Evolutionary conservation across 441 rosid genomes (phyloP).

Genomic region (Dalechampia spathulata): DNA sequence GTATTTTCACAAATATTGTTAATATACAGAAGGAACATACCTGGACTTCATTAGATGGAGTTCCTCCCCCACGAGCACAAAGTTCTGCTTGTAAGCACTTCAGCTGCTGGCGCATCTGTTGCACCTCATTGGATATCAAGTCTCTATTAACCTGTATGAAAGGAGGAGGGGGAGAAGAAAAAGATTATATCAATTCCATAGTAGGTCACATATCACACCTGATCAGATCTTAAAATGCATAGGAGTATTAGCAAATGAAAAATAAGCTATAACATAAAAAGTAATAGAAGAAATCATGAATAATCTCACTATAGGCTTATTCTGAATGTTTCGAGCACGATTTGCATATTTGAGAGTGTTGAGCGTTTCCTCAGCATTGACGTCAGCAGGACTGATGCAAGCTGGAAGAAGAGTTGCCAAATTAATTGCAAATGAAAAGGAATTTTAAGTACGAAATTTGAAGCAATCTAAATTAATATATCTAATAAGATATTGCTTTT

Average conservation of each 20-base stretch:
- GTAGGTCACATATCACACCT: neutral
- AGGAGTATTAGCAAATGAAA: neutral
- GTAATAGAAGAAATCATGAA: neutral
- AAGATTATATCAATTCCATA: neutral
- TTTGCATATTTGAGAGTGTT: slow-evolving; percentile 96
- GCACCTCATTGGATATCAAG: slow-evolving; percentile 88
- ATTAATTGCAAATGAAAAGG: neutral
- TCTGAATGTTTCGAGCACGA: slow-evolving; percentile 95
- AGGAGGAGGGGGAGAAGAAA: neutral
- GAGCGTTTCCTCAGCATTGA: slow-evolving; percentile 97
- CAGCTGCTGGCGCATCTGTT: slow-evolving; percentile 93
- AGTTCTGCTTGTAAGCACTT: slow-evolving; percentile 95
- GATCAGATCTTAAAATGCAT: neutral
- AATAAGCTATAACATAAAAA: neutral
- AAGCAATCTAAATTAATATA: neutral
- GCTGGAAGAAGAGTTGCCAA: slow-evolving; percentile 33
- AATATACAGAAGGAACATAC: slow-evolving; percentile 27
- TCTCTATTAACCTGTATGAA: slow-evolving; percentile 76
- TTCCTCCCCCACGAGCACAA: slow-evolving; percentile 67
- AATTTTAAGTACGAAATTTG: neutral
- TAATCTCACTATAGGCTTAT: slow-evolving; percentile 87
- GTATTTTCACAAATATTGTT: neutral
- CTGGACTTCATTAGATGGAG: slow-evolving; percentile 75
- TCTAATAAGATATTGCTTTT: neutral
- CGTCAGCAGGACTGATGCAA: slow-evolving; percentile 98